Evolutionary conservation across 345 rosid genomes (phyloP).

Genomic region (Populus ilicifolia): DNA sequence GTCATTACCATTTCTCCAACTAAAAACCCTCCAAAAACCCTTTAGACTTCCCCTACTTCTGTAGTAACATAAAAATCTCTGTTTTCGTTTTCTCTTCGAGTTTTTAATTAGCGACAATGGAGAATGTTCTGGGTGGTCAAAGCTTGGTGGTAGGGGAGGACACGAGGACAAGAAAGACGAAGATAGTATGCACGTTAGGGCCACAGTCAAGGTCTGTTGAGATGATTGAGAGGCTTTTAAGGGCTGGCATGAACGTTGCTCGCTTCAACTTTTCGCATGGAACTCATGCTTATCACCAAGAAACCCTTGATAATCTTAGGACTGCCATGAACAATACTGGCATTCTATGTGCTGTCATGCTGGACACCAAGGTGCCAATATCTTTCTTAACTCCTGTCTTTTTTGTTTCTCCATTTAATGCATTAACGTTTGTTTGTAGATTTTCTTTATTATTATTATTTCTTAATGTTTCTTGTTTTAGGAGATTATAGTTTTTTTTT

Average conservation of each 20-base stretch:
- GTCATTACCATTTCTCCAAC: not conserved
- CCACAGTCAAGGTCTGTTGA: slow-evolving; percentile 83
- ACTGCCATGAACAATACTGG: slow-evolving; percentile 86
- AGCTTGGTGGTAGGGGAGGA: not conserved
- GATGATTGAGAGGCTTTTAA: slow-evolving; percentile 71
- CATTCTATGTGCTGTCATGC: slow-evolving; percentile 92
- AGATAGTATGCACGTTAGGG: slow-evolving; percentile 92
- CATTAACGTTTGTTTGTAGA: not conserved
- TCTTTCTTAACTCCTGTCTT: not conserved
- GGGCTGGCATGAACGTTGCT: slow-evolving; percentile 67
- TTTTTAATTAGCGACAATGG: not conserved
- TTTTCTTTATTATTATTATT: not conserved
- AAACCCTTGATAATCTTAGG: slow-evolving; percentile 83
- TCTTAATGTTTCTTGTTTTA: not conserved
- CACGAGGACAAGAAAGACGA: slow-evolving; percentile 66
- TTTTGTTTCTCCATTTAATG: not conserved
- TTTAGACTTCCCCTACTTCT: not conserved
- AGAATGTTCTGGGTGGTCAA: slow-evolving; percentile 5
- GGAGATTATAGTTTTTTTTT: not conserved
- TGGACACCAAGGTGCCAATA: slow-evolving; percentile 69
- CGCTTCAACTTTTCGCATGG: slow-evolving; percentile 88
- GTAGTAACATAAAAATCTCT: not conserved
- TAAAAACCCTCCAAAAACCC: not conserved
- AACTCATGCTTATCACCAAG: slow-evolving; percentile 83
- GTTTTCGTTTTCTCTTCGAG: not conserved